Conservation (phyloP, 352 stramenopile genomes). For the Thraustochytrium striatum region DNA sequence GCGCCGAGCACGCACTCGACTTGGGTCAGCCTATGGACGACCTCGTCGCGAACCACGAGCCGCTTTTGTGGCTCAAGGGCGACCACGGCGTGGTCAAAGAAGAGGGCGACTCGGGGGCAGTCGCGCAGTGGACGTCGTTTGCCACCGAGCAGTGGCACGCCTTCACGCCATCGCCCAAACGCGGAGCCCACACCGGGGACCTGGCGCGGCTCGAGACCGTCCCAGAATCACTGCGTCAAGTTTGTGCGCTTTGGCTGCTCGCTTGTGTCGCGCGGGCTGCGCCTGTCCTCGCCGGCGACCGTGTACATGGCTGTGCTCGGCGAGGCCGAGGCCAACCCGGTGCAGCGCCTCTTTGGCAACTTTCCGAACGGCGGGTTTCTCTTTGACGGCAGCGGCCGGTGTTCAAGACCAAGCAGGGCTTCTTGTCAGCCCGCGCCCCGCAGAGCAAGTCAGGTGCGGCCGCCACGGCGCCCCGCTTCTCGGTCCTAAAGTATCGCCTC, state of each 20-base stretch:
- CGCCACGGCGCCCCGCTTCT: neutral
- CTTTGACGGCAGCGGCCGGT: constrained; percentile 5
- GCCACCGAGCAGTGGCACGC: too few relatives aligned
- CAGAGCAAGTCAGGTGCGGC: neutral
- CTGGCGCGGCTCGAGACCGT: neutral
- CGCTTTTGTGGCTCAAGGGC: neutral
- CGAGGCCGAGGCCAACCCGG: neutral
- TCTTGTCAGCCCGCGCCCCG: neutral
- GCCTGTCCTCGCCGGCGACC: constrained; percentile 7
- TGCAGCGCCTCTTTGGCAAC: constrained; percentile 24
- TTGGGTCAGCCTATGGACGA: neutral
- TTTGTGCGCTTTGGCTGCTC: constrained; percentile 27
- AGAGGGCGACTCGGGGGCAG: neutral
- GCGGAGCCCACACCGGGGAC: neutral
- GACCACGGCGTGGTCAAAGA: neutral
- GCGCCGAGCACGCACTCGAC: too few relatives aligned
- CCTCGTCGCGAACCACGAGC: neutral
- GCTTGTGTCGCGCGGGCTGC: neutral
- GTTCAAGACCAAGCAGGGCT: constrained; percentile 29
- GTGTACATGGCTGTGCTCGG: constrained; percentile 16
- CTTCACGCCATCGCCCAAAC: too few relatives aligned
- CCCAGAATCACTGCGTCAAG: neutral
- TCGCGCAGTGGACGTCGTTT: too few relatives aligned
- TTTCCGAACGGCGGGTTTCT: constrained; percentile 46
- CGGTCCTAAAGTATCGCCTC: constrained; percentile 20